Conservation (phyloP, 2,329 filamentous ascomycete species). For the Pseudocercospora macadamiae region DNA sequence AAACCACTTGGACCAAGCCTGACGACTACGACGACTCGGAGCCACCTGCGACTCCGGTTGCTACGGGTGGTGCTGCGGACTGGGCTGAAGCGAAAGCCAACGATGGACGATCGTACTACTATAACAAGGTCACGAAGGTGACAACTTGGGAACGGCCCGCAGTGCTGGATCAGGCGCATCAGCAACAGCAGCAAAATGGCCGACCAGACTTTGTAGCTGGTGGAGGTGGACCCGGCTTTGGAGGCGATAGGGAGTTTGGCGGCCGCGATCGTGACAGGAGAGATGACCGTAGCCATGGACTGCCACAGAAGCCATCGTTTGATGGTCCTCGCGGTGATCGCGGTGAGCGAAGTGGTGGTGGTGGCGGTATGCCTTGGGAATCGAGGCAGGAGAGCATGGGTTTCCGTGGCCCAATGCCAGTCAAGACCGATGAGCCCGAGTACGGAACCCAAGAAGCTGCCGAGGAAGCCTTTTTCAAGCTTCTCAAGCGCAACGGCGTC, state of each 20-base stretch:
- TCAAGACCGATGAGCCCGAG: slow-evolving; percentile 58
- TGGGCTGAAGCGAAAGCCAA: slow-evolving; percentile 93
- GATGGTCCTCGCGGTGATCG: slow-evolving; percentile 32
- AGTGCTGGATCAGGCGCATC: slow-evolving; percentile 23
- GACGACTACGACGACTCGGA: slow-evolving; percentile 57
- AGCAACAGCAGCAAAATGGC: slow-evolving; percentile 26
- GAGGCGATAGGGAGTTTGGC: slow-evolving; percentile 31
- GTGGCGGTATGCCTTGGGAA: slow-evolving; percentile 37
- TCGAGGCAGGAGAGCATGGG: slow-evolving; percentile 35
- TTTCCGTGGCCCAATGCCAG: slow-evolving; percentile 39
- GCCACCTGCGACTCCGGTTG: slow-evolving; percentile 68
- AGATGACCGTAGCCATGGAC: slow-evolving; percentile 44
- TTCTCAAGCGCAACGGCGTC: slow-evolving; percentile 81
- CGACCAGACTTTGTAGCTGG: slow-evolving; percentile 61
- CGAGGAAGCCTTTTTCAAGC: slow-evolving; percentile 88
- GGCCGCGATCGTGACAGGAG: slow-evolving; percentile 15
- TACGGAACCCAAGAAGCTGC: slow-evolving; percentile 83
- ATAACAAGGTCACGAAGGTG: slow-evolving; percentile 86
- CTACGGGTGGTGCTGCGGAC: slow-evolving; percentile 46
- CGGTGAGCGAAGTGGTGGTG: slow-evolving; percentile 29
- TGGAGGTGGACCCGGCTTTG: slow-evolving; percentile 39
- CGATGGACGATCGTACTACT: slow-evolving; percentile 89
- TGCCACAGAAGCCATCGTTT: slow-evolving; percentile 44
- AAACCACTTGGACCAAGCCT: slow-evolving; percentile 93
- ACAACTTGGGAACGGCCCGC: slow-evolving; percentile 91